phyloP scores from a whole-genome alignment of 1,284 basidiomycete species.

The Polyporus tsugae region DNA sequence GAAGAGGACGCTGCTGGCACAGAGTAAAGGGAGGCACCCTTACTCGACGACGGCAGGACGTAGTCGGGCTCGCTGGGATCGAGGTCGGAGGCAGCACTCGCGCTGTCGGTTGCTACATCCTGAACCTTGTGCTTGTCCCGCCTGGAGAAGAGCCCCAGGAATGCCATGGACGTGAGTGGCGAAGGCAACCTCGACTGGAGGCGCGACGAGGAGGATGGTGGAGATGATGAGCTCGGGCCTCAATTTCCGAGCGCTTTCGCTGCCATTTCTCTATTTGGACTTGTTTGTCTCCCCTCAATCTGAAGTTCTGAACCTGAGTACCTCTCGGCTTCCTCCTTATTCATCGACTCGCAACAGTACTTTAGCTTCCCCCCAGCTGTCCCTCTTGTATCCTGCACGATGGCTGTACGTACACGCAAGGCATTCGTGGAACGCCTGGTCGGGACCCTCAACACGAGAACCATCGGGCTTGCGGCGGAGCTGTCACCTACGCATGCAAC shows the following conservation, averaged over 20 bases:
- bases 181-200: conserved; percentile 20
- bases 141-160: conserved; percentile 45
- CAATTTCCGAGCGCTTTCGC: conserved; percentile 23
- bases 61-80: conserved; percentile 43
- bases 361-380: neutral
- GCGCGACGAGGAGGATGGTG: conserved; percentile 18
- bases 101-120: conserved; percentile 27
- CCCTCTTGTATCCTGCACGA: neutral
- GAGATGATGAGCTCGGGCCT: conserved; percentile 22
- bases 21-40: conserved; percentile 37
- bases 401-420: neutral
- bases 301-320: neutral
- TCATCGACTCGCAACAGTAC: neutral
- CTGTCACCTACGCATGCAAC: neutral
- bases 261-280: conserved; percentile 29
- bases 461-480: neutral
- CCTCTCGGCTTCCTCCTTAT: neutral
- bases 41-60: conserved; percentile 35
- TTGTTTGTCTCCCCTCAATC: conserved; percentile 22
- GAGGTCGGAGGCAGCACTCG: conserved; percentile 31
- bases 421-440: too few species aligned
- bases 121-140: conserved; percentile 41
- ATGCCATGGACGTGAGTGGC: conserved; percentile 36
- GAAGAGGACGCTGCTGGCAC: conserved; percentile 42
- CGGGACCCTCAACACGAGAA: neutral